These are phyloP conservation scores for Orbilia javanica DNA, from an alignment of 2,329 filamentous ascomycete genomes.

Conservation along the genomic window DNA sequence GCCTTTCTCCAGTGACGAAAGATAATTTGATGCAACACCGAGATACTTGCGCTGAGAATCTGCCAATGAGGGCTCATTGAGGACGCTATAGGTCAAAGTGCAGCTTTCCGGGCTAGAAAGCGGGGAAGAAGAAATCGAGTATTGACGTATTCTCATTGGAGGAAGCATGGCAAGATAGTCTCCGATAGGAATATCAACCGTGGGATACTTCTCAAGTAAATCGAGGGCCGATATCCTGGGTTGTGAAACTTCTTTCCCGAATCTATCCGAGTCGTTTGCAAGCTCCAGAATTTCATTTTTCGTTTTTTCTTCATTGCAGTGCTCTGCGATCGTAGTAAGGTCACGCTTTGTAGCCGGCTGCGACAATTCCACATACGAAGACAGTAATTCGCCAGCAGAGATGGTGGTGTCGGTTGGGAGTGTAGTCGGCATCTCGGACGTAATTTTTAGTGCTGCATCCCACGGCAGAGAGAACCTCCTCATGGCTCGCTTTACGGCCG, in stretches of 20 bases:
- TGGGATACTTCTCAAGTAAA: constrained; percentile 75
- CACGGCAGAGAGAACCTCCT: constrained; percentile 75
- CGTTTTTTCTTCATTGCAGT: constrained; percentile 68
- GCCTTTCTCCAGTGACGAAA: constrained; percentile 68
- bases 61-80: constrained; percentile 70
- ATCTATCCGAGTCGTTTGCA: constrained; percentile 66
- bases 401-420: constrained; percentile 72
- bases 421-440: constrained; percentile 68
- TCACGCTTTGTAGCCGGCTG: constrained; percentile 79
- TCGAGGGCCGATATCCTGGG: constrained; percentile 77
- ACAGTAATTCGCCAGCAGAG: constrained; percentile 74
- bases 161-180: constrained; percentile 79
- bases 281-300: constrained; percentile 70
- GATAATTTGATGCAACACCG: constrained; percentile 74
- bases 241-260: constrained; percentile 68
- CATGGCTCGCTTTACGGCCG: constrained; percentile 74
- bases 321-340: constrained; percentile 69
- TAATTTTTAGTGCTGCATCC: constrained; percentile 76
- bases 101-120: constrained; percentile 71
- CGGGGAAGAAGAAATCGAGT: constrained; percentile 82
- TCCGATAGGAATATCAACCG: constrained; percentile 73
- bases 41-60: constrained; percentile 68
- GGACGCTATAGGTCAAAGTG: constrained; percentile 77
- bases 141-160: constrained; percentile 82
- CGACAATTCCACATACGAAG: constrained; percentile 78